These are phyloP conservation scores for Lophiostoma macrostomum DNA, from an alignment of 495 filamentous ascomycete species.

Conservation along the genomic window DNA sequence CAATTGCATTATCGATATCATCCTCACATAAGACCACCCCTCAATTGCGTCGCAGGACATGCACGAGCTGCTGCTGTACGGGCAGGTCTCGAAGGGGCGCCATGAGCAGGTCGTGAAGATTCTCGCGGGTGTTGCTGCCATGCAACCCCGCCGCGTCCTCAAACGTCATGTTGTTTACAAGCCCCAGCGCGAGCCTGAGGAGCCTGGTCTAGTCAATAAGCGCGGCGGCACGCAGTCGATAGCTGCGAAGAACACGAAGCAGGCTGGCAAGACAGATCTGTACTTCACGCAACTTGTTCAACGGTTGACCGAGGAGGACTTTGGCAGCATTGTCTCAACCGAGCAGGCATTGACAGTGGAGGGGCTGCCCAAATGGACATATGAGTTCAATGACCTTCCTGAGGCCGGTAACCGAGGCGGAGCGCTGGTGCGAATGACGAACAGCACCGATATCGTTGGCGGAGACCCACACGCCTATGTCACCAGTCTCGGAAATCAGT, in stretches of 20 bases:
- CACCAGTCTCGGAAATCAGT: conserved; percentile 45
- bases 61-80: conserved; percentile 56
- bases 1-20: conserved; percentile 1
- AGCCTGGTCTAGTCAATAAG: conserved; percentile 36
- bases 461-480: conserved; percentile 46
- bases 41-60: conserved; percentile 34
- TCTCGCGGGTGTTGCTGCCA: conserved; percentile 63
- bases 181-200: conserved; percentile 47
- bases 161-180: conserved; percentile 67
- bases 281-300: conserved; percentile 45
- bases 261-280: conserved; percentile 35
- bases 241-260: conserved; percentile 23
- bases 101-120: conserved; percentile 63
- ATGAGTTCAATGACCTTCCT: conserved; percentile 47
- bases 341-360: too few species aligned
- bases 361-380: conserved; percentile 37
- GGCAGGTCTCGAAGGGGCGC: conserved; percentile 45
- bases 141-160: conserved; percentile 58
- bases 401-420: conserved; percentile 44
- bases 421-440: conserved; percentile 39
- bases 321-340: conserved; percentile 25
- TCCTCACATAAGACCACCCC: not conserved
- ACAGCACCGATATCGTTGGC: conserved; percentile 38
- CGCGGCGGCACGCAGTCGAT: conserved; percentile 38
- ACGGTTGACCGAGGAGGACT: conserved; percentile 34